A percentile compares a stretch with the other conserved stretches of the same genome.
phyloP scores from a whole-genome alignment of 345 rosid genomes.

The Durio zibethinus region DNA sequence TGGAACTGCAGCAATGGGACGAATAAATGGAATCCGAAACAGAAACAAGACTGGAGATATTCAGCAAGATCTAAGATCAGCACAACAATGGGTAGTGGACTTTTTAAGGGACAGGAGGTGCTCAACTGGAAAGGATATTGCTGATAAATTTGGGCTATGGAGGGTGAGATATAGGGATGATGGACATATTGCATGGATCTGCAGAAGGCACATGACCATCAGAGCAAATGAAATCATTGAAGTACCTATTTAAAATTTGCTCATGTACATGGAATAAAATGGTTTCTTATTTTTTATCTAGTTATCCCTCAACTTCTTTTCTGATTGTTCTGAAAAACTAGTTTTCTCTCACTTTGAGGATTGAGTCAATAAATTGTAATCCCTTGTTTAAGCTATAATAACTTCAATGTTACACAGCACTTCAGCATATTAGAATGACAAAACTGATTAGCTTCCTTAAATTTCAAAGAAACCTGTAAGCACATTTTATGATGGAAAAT shows the following conservation, averaged over 20 bases:
- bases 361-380: not conserved
- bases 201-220: conserved; percentile 76
- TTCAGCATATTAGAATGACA: not conserved
- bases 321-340: conserved; percentile 33
- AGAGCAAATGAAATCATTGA: conserved; percentile 69
- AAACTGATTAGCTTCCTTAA: not conserved
- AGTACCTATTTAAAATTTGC: conserved; percentile 7
- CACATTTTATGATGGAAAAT: not conserved
- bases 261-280: not conserved
- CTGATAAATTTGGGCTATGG: conserved; percentile 91
- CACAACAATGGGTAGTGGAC: conserved; percentile 86
- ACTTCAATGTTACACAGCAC: not conserved
- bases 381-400: not conserved
- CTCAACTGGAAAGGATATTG: conserved; percentile 75
- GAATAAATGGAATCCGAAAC: conserved; percentile 29
- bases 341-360: not conserved
- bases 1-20: conserved; percentile 31
- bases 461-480: not conserved
- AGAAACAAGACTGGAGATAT: conserved; percentile 43
- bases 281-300: not conserved
- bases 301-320: conserved; percentile 14
- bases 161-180: conserved; percentile 77
- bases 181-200: conserved; percentile 91
- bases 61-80: conserved; percentile 68
- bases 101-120: conserved; percentile 74